These are phyloP conservation scores for Penicillium coffeae DNA, from an alignment of 495 filamentous ascomycete genomes.

Conservation along the genomic window DNA sequence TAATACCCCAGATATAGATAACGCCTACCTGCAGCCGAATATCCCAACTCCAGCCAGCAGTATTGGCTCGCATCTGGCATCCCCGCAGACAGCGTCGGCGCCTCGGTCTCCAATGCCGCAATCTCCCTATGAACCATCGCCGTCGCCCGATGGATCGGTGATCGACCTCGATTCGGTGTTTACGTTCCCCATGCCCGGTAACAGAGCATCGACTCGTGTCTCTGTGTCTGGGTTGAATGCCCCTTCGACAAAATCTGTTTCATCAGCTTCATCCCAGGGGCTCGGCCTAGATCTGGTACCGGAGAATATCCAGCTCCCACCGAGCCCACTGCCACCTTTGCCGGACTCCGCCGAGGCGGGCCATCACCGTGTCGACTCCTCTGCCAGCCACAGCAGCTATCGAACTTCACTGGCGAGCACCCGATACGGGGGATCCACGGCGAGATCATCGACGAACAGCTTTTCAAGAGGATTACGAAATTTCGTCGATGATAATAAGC, in stretches of 20 bases:
- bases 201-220: slow-evolving; percentile 29
- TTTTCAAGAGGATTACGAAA: slow-evolving; percentile 29
- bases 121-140: slow-evolving; percentile 44
- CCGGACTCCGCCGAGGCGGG: slow-evolving; percentile 6
- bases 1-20: slow-evolving; percentile 53
- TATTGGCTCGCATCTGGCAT: slow-evolving; percentile 54
- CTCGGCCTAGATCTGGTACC: slow-evolving; percentile 12
- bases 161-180: slow-evolving; percentile 58
- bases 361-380: slow-evolving; percentile 32
- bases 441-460: slow-evolving; percentile 40
- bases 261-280: slow-evolving; percentile 15
- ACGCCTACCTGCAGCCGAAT: slow-evolving; percentile 53
- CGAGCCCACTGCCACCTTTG: slow-evolving; percentile 26
- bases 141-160: slow-evolving; percentile 29
- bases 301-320: slow-evolving; percentile 23
- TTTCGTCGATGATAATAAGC: slow-evolving; percentile 35
- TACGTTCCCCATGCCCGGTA: slow-evolving; percentile 54
- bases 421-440: slow-evolving; percentile 34
- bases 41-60: slow-evolving; percentile 59
- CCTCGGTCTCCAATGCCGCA: slow-evolving; percentile 38
- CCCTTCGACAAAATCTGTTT: slow-evolving; percentile 15
- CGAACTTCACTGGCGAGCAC: slow-evolving; percentile 42
- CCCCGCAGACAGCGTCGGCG: slow-evolving; percentile 47
- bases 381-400: slow-evolving; percentile 44
- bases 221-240: slow-evolving; percentile 25